Evolutionary conservation across 1,284 basidiomycete species (phyloP).

Genomic region (Afroboletus lepidellus): DNA sequence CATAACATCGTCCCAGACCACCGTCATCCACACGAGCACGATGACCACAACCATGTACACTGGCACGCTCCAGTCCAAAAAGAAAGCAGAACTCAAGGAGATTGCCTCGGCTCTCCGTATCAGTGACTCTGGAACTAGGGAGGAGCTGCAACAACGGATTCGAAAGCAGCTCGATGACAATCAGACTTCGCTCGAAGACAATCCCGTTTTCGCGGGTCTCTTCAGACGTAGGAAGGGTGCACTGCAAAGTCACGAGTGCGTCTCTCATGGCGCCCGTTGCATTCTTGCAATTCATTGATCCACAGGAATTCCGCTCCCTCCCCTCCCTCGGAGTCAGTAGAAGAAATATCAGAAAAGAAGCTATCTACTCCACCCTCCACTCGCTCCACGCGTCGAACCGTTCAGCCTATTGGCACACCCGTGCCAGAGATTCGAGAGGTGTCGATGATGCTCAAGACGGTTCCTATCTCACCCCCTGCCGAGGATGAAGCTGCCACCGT

Average conservation of each 20-base stretch:
- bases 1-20: constrained; percentile 15
- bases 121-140: constrained; percentile 55
- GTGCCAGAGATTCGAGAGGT: constrained; percentile 45
- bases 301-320: constrained; percentile 22
- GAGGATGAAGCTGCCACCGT: constrained; percentile 37
- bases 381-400: constrained; percentile 34
- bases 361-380: constrained; percentile 20
- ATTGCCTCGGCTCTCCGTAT: constrained; percentile 52
- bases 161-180: constrained; percentile 56
- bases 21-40: constrained; percentile 4
- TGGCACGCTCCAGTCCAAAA: constrained; percentile 55
- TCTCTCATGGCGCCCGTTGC: background rate
- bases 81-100: constrained; percentile 60
- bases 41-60: constrained; percentile 36
- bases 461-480: constrained; percentile 29
- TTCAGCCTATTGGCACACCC: constrained; percentile 44
- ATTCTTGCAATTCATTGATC: constrained; percentile 6
- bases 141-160: constrained; percentile 56
- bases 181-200: constrained; percentile 48
- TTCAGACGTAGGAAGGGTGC: constrained; percentile 44
- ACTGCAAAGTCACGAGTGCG: constrained; percentile 27
- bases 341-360: constrained; percentile 20
- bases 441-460: constrained; percentile 50
- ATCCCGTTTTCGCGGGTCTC: constrained; percentile 55
- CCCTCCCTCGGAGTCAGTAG: constrained; percentile 14